phyloP scores from a whole-genome alignment of 208 protist genomes.

The Wallacemonas sp. region DNA sequence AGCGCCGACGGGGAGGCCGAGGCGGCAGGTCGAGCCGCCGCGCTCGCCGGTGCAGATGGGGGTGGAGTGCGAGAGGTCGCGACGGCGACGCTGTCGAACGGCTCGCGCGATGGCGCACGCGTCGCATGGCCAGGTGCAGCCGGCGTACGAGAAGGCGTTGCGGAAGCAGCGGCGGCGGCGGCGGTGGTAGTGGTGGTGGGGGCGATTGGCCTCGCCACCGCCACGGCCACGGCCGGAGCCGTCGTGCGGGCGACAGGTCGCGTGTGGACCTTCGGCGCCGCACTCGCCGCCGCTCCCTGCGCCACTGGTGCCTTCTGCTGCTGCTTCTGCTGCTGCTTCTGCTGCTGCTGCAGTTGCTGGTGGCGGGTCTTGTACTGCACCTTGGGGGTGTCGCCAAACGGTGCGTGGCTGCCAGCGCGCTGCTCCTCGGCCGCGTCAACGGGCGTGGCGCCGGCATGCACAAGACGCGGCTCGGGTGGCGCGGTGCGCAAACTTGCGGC shows the following conservation, averaged over 20 bases:
- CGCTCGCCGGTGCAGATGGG: no score
- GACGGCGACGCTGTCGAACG: slow-evolving; percentile 23
- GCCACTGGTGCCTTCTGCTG: background rate
- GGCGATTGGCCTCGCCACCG: background rate
- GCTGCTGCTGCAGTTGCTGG: slow-evolving; percentile 14
- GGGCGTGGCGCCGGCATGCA: no score
- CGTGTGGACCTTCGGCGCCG: background rate
- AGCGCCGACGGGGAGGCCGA: background rate
- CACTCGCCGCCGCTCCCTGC: background rate
- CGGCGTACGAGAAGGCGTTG: slow-evolving; percentile 11
- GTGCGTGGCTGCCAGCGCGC: slow-evolving; percentile 7
- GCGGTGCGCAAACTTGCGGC: background rate
- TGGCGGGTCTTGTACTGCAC: slow-evolving; percentile 5
- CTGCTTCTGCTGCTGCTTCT: background rate
- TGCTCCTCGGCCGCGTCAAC: background rate
- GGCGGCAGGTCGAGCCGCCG: background rate
- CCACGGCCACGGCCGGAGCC: no score
- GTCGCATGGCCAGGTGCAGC: background rate
- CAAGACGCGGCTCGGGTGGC: background rate
- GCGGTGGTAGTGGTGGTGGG: background rate
- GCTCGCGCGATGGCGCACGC: slow-evolving; percentile 24
- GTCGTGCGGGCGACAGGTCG: no score
- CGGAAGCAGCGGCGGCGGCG: background rate
- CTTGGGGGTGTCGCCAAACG: slow-evolving; percentile 18
- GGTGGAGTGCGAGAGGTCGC: slow-evolving; percentile 2